Percentiles rank a stretch among this genome's conserved stretches.
Evolutionary conservation across 495 filamentous ascomycete species (phyloP).

Genomic region (Hypomontagnella submonticulosa): DNA sequence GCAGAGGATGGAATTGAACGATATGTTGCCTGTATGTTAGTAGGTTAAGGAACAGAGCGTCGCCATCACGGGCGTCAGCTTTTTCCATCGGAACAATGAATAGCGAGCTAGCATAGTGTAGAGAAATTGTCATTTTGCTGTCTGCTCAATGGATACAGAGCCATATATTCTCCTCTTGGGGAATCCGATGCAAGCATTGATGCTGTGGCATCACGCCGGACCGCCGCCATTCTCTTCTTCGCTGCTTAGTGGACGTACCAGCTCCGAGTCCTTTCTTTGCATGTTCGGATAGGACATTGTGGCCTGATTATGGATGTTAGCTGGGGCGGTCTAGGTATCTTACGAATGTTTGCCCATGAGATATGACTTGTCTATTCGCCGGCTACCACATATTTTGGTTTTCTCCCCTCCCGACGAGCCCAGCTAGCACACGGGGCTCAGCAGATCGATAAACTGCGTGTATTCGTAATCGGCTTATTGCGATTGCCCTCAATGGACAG

Average conservation of each 20-base stretch:
- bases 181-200: no score
- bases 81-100: no score
- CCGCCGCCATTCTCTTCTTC: no score
- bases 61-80: no score
- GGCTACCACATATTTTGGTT: not conserved
- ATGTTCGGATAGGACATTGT: constrained; percentile 2
- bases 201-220: no score
- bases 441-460: constrained; percentile 7
- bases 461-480: not conserved
- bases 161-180: no score
- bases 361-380: constrained; percentile 6
- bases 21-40: not conserved
- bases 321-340: not conserved
- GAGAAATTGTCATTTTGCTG: no score
- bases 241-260: no score
- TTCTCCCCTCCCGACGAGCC: not conserved
- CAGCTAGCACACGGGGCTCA: not conserved
- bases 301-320: constrained; percentile 15
- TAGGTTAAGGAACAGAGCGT: no score
- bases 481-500: constrained; percentile 1
- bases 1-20: not conserved
- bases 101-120: no score
- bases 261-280: not conserved
- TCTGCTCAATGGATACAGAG: no score
- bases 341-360: not conserved